A percentile compares a stretch with the other conserved stretches of the same genome.
Evolutionary conservation across 2,329 filamentous ascomycete species (phyloP).

Genomic region (Alternaria panax): DNA sequence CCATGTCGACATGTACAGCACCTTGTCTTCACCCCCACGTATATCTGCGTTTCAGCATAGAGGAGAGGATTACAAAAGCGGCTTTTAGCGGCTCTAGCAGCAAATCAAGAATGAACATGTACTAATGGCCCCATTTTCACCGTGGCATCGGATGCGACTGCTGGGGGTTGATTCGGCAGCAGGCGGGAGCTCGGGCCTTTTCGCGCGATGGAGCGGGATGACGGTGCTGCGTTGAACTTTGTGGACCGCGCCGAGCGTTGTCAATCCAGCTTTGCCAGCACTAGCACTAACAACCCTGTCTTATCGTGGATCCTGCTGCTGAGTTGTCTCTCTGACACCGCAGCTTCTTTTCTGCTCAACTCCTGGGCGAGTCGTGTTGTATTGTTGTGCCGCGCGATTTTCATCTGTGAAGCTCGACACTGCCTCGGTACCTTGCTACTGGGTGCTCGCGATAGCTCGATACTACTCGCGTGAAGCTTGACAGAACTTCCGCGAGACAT

Average conservation of each 20-base stretch:
- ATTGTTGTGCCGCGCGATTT: neutral
- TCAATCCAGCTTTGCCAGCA: conserved; percentile 26
- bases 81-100: neutral
- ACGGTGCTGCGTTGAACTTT: conserved; percentile 25
- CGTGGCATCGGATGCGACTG: neutral
- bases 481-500: neutral
- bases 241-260: conserved; percentile 9
- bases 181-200: conserved; percentile 21
- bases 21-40: conserved; percentile 1
- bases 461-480: conserved; percentile 2
- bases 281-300: conserved; percentile 8
- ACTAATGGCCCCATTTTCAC: neutral
- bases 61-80: neutral
- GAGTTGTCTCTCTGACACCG: conserved; percentile 4
- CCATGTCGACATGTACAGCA: conserved; percentile 27
- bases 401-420: neutral
- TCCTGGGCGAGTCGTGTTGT: neutral
- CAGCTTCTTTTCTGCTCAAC: neutral
- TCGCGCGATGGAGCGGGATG: conserved; percentile 5
- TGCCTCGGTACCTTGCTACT: neutral
- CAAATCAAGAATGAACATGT: conserved; percentile 5
- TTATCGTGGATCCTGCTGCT: conserved; percentile 6
- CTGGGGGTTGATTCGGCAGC: conserved; percentile 3
- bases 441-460: neutral
- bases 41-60: conserved; percentile 3